Evolutionary conservation across 2,329 filamentous ascomycete genomes (phyloP).

Genomic region (Dactylellina cionopaga): DNA sequence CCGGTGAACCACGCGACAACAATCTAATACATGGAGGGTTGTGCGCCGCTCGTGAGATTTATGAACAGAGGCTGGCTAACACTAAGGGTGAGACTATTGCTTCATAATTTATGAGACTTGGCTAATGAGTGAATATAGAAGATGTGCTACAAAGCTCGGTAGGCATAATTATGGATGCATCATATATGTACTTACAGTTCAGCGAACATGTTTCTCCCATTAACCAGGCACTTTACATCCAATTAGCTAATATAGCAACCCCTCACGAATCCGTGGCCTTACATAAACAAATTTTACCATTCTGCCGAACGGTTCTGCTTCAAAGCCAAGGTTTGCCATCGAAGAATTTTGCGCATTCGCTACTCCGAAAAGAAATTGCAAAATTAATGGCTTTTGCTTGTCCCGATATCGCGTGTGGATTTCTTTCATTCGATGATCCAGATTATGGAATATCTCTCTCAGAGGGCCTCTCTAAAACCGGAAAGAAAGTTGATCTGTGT

Average conservation of each 20-base stretch:
- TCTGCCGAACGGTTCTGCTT: constrained; percentile 16
- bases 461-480: constrained; percentile 4
- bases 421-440: constrained; percentile 33
- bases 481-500: neutral
- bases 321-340: constrained; percentile 16
- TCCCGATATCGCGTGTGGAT: constrained; percentile 31
- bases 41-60: constrained; percentile 62
- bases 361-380: constrained; percentile 42
- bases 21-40: constrained; percentile 71
- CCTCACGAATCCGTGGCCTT: neutral
- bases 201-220: constrained; percentile 21
- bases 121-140: neutral
- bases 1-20: constrained; percentile 60
- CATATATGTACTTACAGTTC: neutral
- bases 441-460: constrained; percentile 46
- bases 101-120: no score
- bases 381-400: constrained; percentile 16
- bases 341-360: constrained; percentile 22
- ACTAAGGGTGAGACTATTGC: constrained; percentile 5
- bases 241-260: constrained; percentile 15
- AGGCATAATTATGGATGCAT: neutral
- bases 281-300: constrained; percentile 6
- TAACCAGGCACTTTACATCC: constrained; percentile 38
- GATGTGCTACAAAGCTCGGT: constrained; percentile 7
- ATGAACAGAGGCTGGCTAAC: constrained; percentile 21